Evolutionary conservation across 208 protist species (phyloP).

Genomic region (Leishmania lainsoni): DNA sequence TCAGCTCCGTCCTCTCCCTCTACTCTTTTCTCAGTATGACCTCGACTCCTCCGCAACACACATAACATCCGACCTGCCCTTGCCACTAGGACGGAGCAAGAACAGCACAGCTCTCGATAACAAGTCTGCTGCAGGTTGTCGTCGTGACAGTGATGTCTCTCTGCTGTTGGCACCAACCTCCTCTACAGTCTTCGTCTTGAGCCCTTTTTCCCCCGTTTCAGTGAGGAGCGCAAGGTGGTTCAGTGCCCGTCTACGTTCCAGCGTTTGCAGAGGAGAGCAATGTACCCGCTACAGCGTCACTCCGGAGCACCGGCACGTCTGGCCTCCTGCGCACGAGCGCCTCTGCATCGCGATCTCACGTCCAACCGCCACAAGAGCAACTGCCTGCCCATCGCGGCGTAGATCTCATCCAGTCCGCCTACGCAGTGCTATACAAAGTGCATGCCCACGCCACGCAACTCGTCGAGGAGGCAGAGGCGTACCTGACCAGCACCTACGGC

Average conservation of each 20-base stretch:
- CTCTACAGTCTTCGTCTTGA: neutral
- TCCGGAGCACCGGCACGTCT: neutral
- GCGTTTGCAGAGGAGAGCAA: neutral
- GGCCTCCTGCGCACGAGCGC: neutral
- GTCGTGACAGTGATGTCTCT: neutral
- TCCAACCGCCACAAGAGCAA: neutral
- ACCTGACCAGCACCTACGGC: conserved; percentile 4
- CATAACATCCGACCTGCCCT: neutral
- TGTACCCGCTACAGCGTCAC: conserved; percentile 7
- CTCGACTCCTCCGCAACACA: neutral
- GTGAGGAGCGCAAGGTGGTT: neutral
- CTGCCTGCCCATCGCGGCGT: neutral
- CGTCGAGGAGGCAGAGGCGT: conserved; percentile 1
- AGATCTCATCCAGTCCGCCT: conserved; percentile 3
- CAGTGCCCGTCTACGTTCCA: neutral
- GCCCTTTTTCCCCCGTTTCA: neutral
- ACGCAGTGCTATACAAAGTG: conserved; percentile 6
- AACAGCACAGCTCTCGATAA: neutral
- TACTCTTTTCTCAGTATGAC: neutral
- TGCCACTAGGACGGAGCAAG: neutral
- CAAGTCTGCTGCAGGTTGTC: neutral
- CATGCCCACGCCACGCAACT: conserved; percentile 12
- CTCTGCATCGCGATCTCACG: neutral
- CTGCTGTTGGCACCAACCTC: neutral
- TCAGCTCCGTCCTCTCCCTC: neutral